Base-by-base conservation (phyloP, 768 basidiomycete genomes). In the Polyporus arcularius region DNA sequence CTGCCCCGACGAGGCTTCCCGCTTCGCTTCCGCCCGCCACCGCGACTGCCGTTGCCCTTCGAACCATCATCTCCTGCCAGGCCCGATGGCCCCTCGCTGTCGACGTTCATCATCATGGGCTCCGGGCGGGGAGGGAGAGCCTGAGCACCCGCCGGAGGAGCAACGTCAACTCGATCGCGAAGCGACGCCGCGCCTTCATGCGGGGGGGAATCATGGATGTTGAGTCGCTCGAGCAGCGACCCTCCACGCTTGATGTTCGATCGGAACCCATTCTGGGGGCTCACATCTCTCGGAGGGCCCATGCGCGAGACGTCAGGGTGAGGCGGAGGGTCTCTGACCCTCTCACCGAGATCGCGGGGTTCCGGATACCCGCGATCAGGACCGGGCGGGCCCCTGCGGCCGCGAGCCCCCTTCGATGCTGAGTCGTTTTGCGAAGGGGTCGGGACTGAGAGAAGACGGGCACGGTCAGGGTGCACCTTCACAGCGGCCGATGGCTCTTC, bases 201-300 rank as follows among this genome's bases (percentile, higher is more conserved):
- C 15, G 53, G 39, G 21, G 38, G 31, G 54, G 49, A 35, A 38
- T 60, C 60, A 31, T 70, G 69, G 15, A 76, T 57, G 11, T 67
- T 70, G 46, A 80, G 63, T 31, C 79, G 73, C 30, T 80, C 79
- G 28, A 80, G 58, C 16, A 80, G 63, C 0, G 79, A 80, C 1
- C 63, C 67, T 7, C 76, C 77, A 21, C 71, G 68, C 39, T 57
- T 63, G 41, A 60, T 52, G 30, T 18, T 11, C 2, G 67, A 64
- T 14, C 61, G 58, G 18, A 41, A 35, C 15, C 55, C 56, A 40
- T 55, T 54, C 30, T 52, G 38, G 16, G 26, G 45, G 54, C 32
- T 18, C 12, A 14, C 9, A 16, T 55, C 58, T 16, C 54, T 35
- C 11, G 58, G 43, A 45, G 57, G 62, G 3, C 46, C 26, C 30